A percentile compares a stretch with the other conserved stretches of the same genome.
Conservation (phyloP, 2,329 filamentous ascomycete genomes). For the Sporothrix protearum region DNA sequence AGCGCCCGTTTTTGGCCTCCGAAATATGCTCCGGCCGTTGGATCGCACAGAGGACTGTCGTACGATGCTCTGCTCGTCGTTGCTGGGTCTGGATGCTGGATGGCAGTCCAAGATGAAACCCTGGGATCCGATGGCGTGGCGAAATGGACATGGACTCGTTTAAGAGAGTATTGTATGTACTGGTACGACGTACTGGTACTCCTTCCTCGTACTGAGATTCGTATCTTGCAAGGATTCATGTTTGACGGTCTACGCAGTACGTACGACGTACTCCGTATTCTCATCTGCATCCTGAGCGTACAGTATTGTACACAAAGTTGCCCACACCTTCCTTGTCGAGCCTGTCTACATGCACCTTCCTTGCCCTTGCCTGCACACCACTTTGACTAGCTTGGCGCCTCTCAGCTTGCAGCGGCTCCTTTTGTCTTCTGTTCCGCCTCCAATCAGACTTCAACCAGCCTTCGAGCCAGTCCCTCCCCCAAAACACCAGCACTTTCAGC, state of each 20-base stretch:
- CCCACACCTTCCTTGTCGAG: too few species aligned
- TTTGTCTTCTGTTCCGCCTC: not conserved
- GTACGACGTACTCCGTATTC: not conserved
- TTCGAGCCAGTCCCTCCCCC: not conserved
- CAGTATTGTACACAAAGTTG: too few species aligned
- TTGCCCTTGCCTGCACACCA: not conserved
- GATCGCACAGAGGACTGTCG: not conserved
- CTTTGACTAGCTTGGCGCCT: conserved; percentile 12
- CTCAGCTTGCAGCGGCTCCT: not conserved
- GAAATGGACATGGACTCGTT: not conserved
- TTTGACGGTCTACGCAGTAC: too few species aligned
- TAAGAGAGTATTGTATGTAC: not conserved
- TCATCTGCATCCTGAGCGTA: not conserved
- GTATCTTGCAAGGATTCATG: not conserved
- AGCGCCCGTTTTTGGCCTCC: not conserved
- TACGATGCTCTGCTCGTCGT: too few species aligned
- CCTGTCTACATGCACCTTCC: not conserved
- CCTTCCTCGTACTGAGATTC: not conserved
- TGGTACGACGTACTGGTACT: not conserved
- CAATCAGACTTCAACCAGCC: not conserved
- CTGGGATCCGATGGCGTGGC: not conserved
- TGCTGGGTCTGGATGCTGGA: not conserved
- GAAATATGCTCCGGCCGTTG: not conserved
- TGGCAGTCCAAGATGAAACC: not conserved
- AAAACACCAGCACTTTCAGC: conserved; percentile 6